A percentile compares a stretch with the other conserved stretches of the same genome.
Conservation (phyloP, 75 land plant species). For the Sequoia sempervirens region DNA sequence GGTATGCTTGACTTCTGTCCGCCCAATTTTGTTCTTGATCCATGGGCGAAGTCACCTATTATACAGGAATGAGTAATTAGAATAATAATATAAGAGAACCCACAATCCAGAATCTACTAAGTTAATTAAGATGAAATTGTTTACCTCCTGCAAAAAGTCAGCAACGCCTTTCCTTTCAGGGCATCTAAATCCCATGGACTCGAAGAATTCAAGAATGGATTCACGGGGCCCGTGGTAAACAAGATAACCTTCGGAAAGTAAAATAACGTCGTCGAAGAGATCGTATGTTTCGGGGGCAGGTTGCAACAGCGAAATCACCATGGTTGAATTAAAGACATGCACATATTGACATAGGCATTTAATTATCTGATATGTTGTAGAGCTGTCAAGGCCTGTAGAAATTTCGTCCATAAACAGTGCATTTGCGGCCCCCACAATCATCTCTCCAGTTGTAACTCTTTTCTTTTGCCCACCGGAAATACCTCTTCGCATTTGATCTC, state of each 20-base stretch:
- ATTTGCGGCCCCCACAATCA: constrained; percentile 31
- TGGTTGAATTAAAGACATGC: constrained; percentile 21
- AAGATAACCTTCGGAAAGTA: constrained; percentile 61
- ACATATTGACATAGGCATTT: constrained; percentile 19
- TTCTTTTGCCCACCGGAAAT: constrained; percentile 55
- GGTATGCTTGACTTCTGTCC: too few relatives aligned
- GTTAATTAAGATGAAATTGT: background rate
- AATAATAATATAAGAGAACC: too few relatives aligned
- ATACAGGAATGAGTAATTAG: too few relatives aligned
- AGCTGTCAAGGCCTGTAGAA: constrained; percentile 33
- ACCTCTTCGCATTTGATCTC: constrained; percentile 62
- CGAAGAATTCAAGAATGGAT: constrained; percentile 64
- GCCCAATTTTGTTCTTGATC: constrained; percentile 42
- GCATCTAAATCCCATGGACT: constrained; percentile 83
- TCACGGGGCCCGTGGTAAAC: constrained; percentile 82
- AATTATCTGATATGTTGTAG: constrained; percentile 32
- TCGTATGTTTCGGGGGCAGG: constrained; percentile 34
- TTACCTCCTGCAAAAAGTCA: constrained; percentile 73
- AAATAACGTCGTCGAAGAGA: constrained; percentile 31
- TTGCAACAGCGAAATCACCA: constrained; percentile 30
- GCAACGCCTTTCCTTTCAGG: constrained; percentile 80
- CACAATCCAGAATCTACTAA: too few relatives aligned
- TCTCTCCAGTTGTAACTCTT: constrained; percentile 21
- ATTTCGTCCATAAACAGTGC: constrained; percentile 38
- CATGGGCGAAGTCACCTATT: constrained; percentile 45